These are phyloP conservation scores for Backusella tarrabulga DNA, from an alignment of 192 early-diverging fungal genomes.

Conservation along the genomic window DNA sequence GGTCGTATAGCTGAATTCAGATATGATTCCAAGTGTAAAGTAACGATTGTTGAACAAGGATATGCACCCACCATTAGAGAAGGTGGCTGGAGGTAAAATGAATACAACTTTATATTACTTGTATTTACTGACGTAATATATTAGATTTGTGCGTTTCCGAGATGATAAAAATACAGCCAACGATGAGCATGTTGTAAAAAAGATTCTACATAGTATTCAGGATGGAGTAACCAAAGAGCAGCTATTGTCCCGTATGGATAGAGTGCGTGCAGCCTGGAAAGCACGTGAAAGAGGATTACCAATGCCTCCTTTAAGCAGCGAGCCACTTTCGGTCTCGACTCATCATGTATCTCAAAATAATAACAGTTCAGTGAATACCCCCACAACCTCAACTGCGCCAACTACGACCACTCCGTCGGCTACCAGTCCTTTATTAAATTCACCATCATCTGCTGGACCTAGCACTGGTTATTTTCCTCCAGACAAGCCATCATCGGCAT, in stretches of 20 bases:
- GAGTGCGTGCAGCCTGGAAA: conserved; percentile 39
- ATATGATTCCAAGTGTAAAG: conserved; percentile 50
- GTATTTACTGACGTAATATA: not conserved
- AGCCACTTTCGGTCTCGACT: not conserved
- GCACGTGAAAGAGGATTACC: conserved; percentile 36
- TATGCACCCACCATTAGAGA: conserved; percentile 44
- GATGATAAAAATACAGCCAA: conserved; percentile 63
- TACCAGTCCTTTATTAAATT: not conserved
- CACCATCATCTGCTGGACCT: not conserved
- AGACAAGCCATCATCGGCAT: not conserved
- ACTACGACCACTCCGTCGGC: not conserved
- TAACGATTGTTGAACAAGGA: conserved; percentile 51
- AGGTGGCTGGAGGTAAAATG: conserved; percentile 50
- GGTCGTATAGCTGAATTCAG: conserved; percentile 48
- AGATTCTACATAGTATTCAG: conserved; percentile 43
- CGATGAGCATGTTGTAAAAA: conserved; percentile 48
- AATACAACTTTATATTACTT: not conserved
- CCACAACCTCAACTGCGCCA: not conserved
- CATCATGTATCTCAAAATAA: not conserved
- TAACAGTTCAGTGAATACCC: not conserved
- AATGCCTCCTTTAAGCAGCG: not conserved
- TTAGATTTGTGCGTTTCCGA: conserved; percentile 47
- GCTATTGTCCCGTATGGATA: conserved; percentile 33
- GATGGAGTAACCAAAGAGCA: conserved; percentile 51
- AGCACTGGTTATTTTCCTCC: not conserved